Evolutionary conservation across 163 green algal species (phyloP).

Genomic region (Chloromonas sp.): DNA sequence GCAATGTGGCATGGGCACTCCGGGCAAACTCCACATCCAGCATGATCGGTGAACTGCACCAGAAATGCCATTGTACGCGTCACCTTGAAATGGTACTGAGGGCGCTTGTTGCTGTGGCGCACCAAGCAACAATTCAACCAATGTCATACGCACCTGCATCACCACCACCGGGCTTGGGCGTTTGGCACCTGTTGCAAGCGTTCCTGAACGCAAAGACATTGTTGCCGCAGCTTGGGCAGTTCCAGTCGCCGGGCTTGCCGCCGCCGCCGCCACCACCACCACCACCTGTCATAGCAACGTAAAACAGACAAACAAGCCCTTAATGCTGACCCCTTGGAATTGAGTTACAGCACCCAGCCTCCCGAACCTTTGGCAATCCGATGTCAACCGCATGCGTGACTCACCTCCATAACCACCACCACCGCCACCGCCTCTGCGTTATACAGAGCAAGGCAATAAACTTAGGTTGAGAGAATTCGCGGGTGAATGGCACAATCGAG

Average conservation of each 20-base stretch:
- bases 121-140: no score
- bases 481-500: no score
- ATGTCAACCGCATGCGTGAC: conserved; percentile 2
- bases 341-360: no score
- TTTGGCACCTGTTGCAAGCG: conserved; percentile 83
- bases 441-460: no score
- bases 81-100: not conserved
- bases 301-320: no score
- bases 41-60: not conserved
- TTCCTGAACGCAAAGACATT: conserved; percentile 73
- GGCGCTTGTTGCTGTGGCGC: not conserved
- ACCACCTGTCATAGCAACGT: conserved; percentile 13
- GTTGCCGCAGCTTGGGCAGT: conserved; percentile 71
- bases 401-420: conserved; percentile 29
- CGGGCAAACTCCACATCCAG: no score
- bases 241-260: conserved; percentile 65
- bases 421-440: conserved; percentile 10
- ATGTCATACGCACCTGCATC: not conserved
- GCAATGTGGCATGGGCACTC: not conserved
- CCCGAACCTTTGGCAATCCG: no score
- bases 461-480: no score
- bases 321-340: no score
- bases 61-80: not conserved
- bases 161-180: conserved; percentile 41
- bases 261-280: conserved; percentile 21